Conservation (phyloP, 495 filamentous ascomycete genomes). For the Aspergillus homomorphus region DNA sequence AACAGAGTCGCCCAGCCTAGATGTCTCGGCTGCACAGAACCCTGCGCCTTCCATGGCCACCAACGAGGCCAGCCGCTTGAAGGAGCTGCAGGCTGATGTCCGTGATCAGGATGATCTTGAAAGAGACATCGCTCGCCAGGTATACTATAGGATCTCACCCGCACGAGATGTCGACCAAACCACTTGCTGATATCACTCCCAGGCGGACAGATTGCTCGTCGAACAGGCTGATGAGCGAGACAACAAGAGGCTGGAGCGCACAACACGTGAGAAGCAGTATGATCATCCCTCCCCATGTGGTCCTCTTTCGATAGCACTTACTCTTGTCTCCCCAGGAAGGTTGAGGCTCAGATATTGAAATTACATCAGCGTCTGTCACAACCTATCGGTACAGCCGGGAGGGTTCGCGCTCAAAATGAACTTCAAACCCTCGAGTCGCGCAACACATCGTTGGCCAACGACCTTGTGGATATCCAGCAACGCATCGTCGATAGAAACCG, state of each 20-base stretch:
- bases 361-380: slow-evolving; percentile 50
- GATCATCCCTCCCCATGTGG: not conserved
- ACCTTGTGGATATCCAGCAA: slow-evolving; percentile 71
- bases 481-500: slow-evolving; percentile 73
- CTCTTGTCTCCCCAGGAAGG: slow-evolving; percentile 30
- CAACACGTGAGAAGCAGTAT: slow-evolving; percentile 57
- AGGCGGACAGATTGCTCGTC: slow-evolving; percentile 74
- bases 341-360: slow-evolving; percentile 46
- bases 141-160: slow-evolving; percentile 14
- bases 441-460: slow-evolving; percentile 57
- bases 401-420: slow-evolving; percentile 56
- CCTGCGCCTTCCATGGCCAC: not conserved
- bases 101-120: slow-evolving; percentile 84
- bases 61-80: slow-evolving; percentile 59
- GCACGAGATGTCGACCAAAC: not conserved
- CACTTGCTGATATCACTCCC: slow-evolving; percentile 9
- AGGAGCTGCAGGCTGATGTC: slow-evolving; percentile 66
- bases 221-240: slow-evolving; percentile 88
- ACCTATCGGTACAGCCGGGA: slow-evolving; percentile 44
- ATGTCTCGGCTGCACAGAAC: not conserved
- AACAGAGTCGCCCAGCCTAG: not conserved
- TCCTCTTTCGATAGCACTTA: slow-evolving; percentile 12
- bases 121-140: slow-evolving; percentile 62
- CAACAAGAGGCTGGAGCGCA: slow-evolving; percentile 78
- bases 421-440: slow-evolving; percentile 59